These are phyloP conservation scores for Cladorrhinum samala DNA, from an alignment of 495 filamentous ascomycete genomes.

Conservation along the genomic window DNA sequence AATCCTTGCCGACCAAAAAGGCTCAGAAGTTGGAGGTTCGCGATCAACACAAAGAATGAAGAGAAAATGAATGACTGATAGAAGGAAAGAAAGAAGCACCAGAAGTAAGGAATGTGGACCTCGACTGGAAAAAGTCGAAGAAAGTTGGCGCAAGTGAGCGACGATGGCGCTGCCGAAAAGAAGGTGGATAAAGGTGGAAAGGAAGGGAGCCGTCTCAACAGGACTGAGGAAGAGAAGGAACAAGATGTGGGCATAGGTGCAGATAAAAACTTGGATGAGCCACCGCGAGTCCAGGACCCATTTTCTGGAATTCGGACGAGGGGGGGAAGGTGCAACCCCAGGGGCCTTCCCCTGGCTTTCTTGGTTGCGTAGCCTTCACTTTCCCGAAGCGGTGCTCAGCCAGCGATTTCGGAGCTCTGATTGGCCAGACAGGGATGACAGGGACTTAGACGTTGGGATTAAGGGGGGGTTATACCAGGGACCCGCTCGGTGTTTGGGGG, in stretches of 20 bases:
- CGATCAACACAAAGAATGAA: slow-evolving; percentile 16
- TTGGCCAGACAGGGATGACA: slow-evolving; percentile 16
- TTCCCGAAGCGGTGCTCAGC: slow-evolving; percentile 23
- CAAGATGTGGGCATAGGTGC: too few species aligned
- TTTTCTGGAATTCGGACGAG: too few species aligned
- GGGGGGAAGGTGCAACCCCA: slow-evolving; percentile 10
- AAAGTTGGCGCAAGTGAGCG: slow-evolving; percentile 19
- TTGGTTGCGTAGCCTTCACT: slow-evolving; percentile 8
- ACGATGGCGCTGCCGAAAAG: neutral
- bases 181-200: slow-evolving; percentile 1
- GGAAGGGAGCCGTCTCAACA: slow-evolving; percentile 10
- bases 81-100: too few species aligned
- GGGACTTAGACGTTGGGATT: slow-evolving; percentile 19
- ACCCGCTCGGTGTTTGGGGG: slow-evolving; percentile 8
- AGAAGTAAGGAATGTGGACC: too few species aligned
- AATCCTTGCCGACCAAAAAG: neutral
- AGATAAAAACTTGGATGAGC: slow-evolving; percentile 17
- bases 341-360: slow-evolving; percentile 14
- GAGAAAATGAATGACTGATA: slow-evolving; percentile 11
- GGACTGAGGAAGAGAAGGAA: too few species aligned
- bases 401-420: slow-evolving; percentile 6
- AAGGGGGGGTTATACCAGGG: slow-evolving; percentile 21
- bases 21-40: slow-evolving; percentile 13
- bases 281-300: too few species aligned
- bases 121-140: slow-evolving; percentile 5